Evolutionary conservation across 208 protist genomes (phyloP), one percentile per base, ranked within the genome.

Genomic region (Porcisia hertigi): DNA sequence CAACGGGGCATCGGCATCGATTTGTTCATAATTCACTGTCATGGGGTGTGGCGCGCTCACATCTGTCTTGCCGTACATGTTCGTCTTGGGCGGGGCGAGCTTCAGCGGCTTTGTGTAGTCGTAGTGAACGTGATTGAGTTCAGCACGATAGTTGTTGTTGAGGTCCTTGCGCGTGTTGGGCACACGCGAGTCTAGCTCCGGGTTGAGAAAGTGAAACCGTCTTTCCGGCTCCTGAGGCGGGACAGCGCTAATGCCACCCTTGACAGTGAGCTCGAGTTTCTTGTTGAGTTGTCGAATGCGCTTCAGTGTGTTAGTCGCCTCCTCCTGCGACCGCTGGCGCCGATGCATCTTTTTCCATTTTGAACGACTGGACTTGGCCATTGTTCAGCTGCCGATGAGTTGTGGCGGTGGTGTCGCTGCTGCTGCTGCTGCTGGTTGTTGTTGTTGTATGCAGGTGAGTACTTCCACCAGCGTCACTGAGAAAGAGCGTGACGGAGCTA

Each of bases 331-430:
- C 45, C 77, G 79, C 73, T 92, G 81, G 4, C 92, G 89, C 55
- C 84, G 83, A 76, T 96, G 92, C 55, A 82, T 45, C 72, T 93
- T 93, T 84, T 96, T 96, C 92, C 92, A 96, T 69, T 94, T 96
- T 55, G 90, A 94, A 16, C 92, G 92, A 34, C 83, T 88, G 2
- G 90, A 94, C 79, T 96, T 96, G 73, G 90, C 92, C 92, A 96
- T 96, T 18, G 23, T 20, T 53, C 18, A 5, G 63, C 39, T 67
- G 39, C 39, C 0, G 34, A 49, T 36, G 9, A 20, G 20, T 45
- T 12, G 18, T 1, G 30, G 30, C 25, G 58, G 58, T 62, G 60
- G 60, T 45, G 5, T 1, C 25, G 63, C 4, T 67, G 41, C 39
- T 66, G 62, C 62, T 66, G 62, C 16, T 30, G 41, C 39, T 30